A percentile compares a stretch with the other conserved stretches of the same genome.
Conservation (phyloP, 257 asterid genomes). For the Gentiana macrophylla region DNA sequence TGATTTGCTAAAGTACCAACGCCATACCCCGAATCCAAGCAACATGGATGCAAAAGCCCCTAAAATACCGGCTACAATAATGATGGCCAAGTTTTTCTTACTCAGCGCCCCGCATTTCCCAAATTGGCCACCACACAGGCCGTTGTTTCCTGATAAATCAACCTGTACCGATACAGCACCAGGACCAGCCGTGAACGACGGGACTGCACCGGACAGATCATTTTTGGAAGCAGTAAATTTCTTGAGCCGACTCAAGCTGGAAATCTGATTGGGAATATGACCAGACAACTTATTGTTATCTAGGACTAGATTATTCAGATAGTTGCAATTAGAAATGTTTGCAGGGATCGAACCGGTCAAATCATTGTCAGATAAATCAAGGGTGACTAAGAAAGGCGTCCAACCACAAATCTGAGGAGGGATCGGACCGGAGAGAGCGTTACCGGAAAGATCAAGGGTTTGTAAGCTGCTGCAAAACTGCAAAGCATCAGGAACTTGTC, state of each 20-base stretch:
- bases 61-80: too few relatives aligned
- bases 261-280: constrained; percentile 48
- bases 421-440: too few relatives aligned
- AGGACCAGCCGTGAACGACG: constrained; percentile 24
- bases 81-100: constrained; percentile 57
- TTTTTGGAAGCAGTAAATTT: constrained; percentile 60
- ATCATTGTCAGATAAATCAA: constrained; percentile 54
- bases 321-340: constrained; percentile 47
- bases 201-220: constrained; percentile 58
- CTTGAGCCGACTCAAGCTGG: constrained; percentile 51
- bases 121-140: constrained; percentile 60
- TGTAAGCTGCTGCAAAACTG: constrained; percentile 54
- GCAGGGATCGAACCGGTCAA: constrained; percentile 66
- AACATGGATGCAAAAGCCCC: constrained; percentile 76
- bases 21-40: constrained; percentile 74
- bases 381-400: too few relatives aligned
- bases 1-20: constrained; percentile 47
- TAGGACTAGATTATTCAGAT: constrained; percentile 35
- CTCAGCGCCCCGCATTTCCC: too few relatives aligned
- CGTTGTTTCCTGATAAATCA: constrained; percentile 41
- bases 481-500: constrained; percentile 37
- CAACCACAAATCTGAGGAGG: too few relatives aligned
- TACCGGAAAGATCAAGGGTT: constrained; percentile 57
- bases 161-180: too few relatives aligned
- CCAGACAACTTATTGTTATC: constrained; percentile 50